phyloP scores from a whole-genome alignment of 2,329 filamentous ascomycete genomes.

The Ascochyta rabiei region DNA sequence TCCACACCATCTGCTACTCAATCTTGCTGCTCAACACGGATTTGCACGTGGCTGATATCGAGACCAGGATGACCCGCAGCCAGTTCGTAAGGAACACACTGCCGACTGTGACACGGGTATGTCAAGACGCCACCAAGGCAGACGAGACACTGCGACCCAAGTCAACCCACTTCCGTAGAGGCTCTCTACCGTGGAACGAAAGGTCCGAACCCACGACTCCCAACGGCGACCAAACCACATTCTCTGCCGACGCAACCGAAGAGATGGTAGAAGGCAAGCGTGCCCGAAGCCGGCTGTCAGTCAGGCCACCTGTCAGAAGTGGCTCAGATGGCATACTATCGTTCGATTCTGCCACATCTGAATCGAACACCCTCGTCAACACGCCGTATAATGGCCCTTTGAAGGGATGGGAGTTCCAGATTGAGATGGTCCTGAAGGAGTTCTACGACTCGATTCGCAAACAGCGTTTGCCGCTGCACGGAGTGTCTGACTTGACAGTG shows the following conservation, averaged over 20 bases:
- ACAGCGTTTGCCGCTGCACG: constrained; percentile 84
- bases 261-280: constrained; percentile 46
- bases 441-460: constrained; percentile 91
- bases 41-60: constrained; percentile 91
- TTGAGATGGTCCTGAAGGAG: constrained; percentile 89
- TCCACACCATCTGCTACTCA: constrained; percentile 97
- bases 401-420: constrained; percentile 83
- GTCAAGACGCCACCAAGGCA: constrained; percentile 67
- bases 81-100: constrained; percentile 98
- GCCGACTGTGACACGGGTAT: constrained; percentile 79
- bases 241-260: constrained; percentile 36
- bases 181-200: constrained; percentile 45
- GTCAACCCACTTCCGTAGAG: constrained; percentile 41
- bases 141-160: constrained; percentile 45
- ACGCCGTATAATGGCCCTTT: constrained; percentile 74
- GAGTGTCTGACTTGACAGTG: constrained; percentile 60
- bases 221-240: constrained; percentile 32
- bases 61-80: constrained; percentile 91
- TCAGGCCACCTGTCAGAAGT: constrained; percentile 47
- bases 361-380: constrained; percentile 79
- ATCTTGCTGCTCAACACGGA: constrained; percentile 95
- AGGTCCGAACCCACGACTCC: constrained; percentile 45
- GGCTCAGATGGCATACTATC: constrained; percentile 44
- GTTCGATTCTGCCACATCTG: constrained; percentile 49
- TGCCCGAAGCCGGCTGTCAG: constrained; percentile 50